phyloP scores from a whole-genome alignment of 179 eudicot genomes.

The Gypsophila paniculata region DNA sequence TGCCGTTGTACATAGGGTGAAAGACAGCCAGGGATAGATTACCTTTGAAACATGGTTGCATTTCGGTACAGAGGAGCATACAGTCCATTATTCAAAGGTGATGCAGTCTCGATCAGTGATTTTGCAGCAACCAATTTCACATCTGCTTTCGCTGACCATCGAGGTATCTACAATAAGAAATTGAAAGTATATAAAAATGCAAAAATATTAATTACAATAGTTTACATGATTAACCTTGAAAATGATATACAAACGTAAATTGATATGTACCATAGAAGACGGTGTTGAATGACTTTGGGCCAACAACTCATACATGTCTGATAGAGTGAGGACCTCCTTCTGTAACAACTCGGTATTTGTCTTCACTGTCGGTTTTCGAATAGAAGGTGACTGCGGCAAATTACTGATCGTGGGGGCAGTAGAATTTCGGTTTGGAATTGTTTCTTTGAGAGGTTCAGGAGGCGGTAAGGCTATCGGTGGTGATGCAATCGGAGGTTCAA shows the following conservation, averaged over 20 bases:
- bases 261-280: slow-evolving; percentile 40
- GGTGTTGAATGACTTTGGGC: slow-evolving; percentile 37
- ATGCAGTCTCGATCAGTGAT: slow-evolving; percentile 49
- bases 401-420: slow-evolving; percentile 16
- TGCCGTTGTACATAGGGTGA: neutral
- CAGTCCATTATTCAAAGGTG: slow-evolving; percentile 31
- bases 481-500: slow-evolving; percentile 25
- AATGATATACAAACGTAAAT: neutral
- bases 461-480: slow-evolving; percentile 18
- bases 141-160: slow-evolving; percentile 57
- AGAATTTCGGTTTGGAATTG: neutral
- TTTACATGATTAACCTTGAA: no score
- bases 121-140: slow-evolving; percentile 44
- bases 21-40: neutral
- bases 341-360: slow-evolving; percentile 15
- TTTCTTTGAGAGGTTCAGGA: slow-evolving; percentile 8
- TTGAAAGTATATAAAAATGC: neutral
- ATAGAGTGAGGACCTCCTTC: slow-evolving; percentile 43
- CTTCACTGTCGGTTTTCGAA: slow-evolving; percentile 16
- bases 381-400: slow-evolving; percentile 6
- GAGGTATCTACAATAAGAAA: slow-evolving; percentile 38
- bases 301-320: slow-evolving; percentile 62
- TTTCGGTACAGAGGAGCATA: slow-evolving; percentile 62
- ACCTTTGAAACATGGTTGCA: slow-evolving; percentile 65
- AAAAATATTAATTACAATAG: neutral